These are phyloP conservation scores for Coemansia sp. DNA, from an alignment of 192 early-diverging fungal species.

Conservation along the genomic window DNA sequence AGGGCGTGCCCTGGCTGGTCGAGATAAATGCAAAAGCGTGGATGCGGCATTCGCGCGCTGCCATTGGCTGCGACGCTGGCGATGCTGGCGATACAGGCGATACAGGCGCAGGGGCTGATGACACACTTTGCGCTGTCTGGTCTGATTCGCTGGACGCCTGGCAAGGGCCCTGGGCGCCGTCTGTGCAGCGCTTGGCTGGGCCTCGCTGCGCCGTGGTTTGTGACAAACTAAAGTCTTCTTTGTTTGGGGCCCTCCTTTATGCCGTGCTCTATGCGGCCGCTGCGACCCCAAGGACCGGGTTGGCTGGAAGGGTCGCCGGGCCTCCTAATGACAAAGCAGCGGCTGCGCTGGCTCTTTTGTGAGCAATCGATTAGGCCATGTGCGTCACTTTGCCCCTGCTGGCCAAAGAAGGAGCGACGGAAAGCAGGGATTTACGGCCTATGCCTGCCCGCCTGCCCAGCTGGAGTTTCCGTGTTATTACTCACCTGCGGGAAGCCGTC, in stretches of 20 bases:
- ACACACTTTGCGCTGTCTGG: slow-evolving; percentile 1
- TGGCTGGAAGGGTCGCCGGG: background rate
- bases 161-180: background rate
- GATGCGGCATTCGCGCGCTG: slow-evolving; percentile 4
- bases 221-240: background rate
- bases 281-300: background rate
- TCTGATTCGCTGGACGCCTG: background rate
- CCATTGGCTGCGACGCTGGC: slow-evolving; percentile 1
- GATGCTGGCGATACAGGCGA: background rate
- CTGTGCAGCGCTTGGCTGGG: too few relatives aligned
- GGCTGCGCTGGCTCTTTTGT: background rate
- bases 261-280: background rate
- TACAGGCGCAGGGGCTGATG: background rate
- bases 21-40: slow-evolving; percentile 4
- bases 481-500: background rate
- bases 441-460: background rate
- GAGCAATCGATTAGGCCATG: slow-evolving; percentile 5
- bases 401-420: background rate
- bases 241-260: background rate
- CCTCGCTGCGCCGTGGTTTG: too few relatives aligned
- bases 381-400: background rate
- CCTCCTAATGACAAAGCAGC: background rate
- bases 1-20: background rate
- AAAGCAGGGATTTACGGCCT: background rate
- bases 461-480: slow-evolving; percentile 2